Evolutionary conservation across 495 filamentous ascomycete species (phyloP), one percentile per base, ranked within the genome.

Genomic region (Lasiosphaeria ovina): DNA sequence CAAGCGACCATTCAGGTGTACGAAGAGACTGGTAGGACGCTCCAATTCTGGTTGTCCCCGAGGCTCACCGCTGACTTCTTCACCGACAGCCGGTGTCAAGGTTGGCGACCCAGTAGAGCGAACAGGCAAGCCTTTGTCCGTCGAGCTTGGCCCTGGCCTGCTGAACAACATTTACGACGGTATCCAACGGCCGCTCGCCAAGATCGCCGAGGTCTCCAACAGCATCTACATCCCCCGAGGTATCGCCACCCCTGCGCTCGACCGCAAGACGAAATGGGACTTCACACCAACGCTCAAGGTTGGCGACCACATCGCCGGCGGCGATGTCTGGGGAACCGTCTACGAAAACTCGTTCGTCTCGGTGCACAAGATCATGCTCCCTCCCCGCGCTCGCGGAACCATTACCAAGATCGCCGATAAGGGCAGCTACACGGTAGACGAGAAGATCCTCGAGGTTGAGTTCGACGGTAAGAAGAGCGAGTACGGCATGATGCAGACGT

Each of bases 111-210:
- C 94, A 50, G 95, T 98, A 56, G 58, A 79, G 36, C 84, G 92
- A 63, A 96, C 94, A 14, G 90, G 92, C 69, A 97, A 97, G 82
- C 95, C 94, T 59, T 82, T 99, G 4, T 95, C 93, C 51, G 94
- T 99, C 72, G 95, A 99, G 76, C 87, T 98, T 56, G 94, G 94
- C 34, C 94, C 94, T 63, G 94, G 95, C 68, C 77, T 99, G 77
- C 91, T 98, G 86, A 93, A 98, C 79, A 98, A 95, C 55, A 98
- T 98, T 72, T 98, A 98, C 79, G 95, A 99, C 72, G 94, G 94
- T 72, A 98, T 99, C 67, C 94, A 99, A 74, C 89, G 94, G 62
- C 94, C 94, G 58, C 85, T 99, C 64, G 87, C 86, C 71, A 85
- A 83, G 58, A 99, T 99, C 69, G 81, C 88, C 58, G 79, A 87